Conservation (phyloP, 768 basidiomycete species). For the Lepiota venenata region DNA sequence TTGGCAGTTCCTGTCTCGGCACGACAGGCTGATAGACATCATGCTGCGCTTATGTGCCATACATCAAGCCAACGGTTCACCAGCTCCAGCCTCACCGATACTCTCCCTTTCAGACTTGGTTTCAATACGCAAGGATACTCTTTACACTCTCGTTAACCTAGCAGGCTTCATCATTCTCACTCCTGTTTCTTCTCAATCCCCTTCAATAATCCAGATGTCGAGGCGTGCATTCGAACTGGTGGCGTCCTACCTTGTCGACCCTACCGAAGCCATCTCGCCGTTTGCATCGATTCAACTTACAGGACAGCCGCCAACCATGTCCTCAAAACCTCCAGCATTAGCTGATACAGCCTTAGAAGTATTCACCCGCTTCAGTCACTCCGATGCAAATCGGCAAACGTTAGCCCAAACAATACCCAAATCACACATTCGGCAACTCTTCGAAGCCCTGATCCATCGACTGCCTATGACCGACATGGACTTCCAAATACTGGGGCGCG, state of each 20-base stretch:
- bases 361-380: conserved; percentile 73
- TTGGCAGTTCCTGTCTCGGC: conserved; percentile 56
- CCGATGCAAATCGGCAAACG: conserved; percentile 75
- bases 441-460: conserved; percentile 73
- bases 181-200: conserved; percentile 32
- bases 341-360: conserved; percentile 81
- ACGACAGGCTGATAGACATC: conserved; percentile 60
- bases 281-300: conserved; percentile 51
- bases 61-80: conserved; percentile 28
- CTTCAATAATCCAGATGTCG: conserved; percentile 44
- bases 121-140: conserved; percentile 70
- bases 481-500: conserved; percentile 60
- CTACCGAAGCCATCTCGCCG: conserved; percentile 62
- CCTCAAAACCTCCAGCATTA: conserved; percentile 52
- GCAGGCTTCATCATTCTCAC: conserved; percentile 50
- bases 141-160: conserved; percentile 67
- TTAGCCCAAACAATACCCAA: conserved; percentile 61
- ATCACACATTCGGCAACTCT: conserved; percentile 53
- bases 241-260: conserved; percentile 74
- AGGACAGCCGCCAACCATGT: conserved; percentile 38
- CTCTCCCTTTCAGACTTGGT: conserved; percentile 74
- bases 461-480: conserved; percentile 80
- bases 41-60: conserved; percentile 68
- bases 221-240: conserved; percentile 62
- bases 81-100: conserved; percentile 45